Evolutionary conservation across 495 filamentous ascomycete species (phyloP), one percentile per base, ranked within the genome.

Genomic region (Neurospora sp.): DNA sequence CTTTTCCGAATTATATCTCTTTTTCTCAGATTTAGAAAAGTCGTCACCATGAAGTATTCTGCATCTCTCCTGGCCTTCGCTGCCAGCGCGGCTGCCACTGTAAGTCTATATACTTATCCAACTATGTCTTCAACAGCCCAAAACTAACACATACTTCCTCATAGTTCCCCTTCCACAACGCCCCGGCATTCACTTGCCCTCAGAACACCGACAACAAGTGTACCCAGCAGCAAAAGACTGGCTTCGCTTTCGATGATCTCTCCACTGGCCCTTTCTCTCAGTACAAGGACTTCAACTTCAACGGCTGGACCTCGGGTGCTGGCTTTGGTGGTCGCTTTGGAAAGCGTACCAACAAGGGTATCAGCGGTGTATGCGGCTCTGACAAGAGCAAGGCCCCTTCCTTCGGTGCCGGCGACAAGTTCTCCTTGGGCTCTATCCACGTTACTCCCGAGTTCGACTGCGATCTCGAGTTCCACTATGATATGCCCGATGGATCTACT

Each of bases 391-490:
- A 81, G 79, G 81, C 82, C 78, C 89, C 90, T 0, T 88, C 87
- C 48, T 89, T 92, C 80, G 87, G 86, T 77, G 72, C 81, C 5
- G 83, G 88, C 73, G 83, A 86, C 69, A 87, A 85, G 73, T 94
- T 96, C 84, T 96, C 94, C 5, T 89, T 97, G 78, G 88, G 82
- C 72, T 83, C 89, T 75, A 87, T 96, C 80, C 84, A 93, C 74
- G 84, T 97, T 72, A 88, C 89, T 23, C 88, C 90, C 75, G 89
- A 92, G 77, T 87, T 90, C 75, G 91, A 94, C 78, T 88, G 87
- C 74, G 89, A 95, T 69, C 82, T 97, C 71, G 88, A 94, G 81
- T 92, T 96, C 83, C 86, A 92, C 84, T 97, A 94, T 82, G 84
- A 84, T 77, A 94, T 97, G 92, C 88, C 90, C 4, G 91, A 94